Conservation (phyloP, 192 early-diverging fungal genomes). For the Phlyctochytrium planicorne region DNA sequence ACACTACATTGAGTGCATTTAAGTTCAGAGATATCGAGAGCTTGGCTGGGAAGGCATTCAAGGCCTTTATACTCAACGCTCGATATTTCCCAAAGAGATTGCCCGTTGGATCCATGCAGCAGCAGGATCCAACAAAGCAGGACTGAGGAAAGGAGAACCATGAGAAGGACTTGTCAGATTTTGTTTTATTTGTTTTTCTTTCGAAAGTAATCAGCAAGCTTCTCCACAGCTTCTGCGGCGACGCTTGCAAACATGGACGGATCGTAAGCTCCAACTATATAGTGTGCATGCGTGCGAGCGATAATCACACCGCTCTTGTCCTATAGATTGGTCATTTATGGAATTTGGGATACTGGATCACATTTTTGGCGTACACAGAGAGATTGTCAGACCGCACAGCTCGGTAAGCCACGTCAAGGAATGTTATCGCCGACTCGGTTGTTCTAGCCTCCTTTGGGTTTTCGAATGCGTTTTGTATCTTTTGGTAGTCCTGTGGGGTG, state of each 20-base stretch:
- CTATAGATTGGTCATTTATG: constrained; percentile 11
- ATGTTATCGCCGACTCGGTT: constrained; percentile 38
- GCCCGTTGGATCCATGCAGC: background rate
- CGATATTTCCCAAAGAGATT: background rate
- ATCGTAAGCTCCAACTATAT: constrained; percentile 51
- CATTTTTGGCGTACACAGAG: constrained; percentile 54
- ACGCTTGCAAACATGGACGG: constrained; percentile 51
- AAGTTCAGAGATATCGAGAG: background rate
- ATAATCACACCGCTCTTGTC: constrained; percentile 50
- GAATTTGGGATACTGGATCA: constrained; percentile 4
- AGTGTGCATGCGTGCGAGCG: constrained; percentile 41
- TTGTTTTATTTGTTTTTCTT: constrained; percentile 52
- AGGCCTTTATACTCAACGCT: background rate
- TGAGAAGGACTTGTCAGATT: background rate
- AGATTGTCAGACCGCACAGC: constrained; percentile 47
- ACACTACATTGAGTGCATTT: background rate
- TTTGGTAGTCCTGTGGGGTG: constrained; percentile 26
- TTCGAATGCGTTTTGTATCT: constrained; percentile 46
- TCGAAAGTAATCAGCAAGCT: constrained; percentile 51
- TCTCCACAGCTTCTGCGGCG: constrained; percentile 55
- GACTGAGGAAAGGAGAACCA: too few species aligned
- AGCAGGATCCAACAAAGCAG: background rate
- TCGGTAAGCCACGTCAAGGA: constrained; percentile 44
- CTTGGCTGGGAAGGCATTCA: background rate
- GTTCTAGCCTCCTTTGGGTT: constrained; percentile 46